Evolutionary conservation across 2,329 filamentous ascomycete genomes (phyloP).

Genomic region (Monilinia fructicola): DNA sequence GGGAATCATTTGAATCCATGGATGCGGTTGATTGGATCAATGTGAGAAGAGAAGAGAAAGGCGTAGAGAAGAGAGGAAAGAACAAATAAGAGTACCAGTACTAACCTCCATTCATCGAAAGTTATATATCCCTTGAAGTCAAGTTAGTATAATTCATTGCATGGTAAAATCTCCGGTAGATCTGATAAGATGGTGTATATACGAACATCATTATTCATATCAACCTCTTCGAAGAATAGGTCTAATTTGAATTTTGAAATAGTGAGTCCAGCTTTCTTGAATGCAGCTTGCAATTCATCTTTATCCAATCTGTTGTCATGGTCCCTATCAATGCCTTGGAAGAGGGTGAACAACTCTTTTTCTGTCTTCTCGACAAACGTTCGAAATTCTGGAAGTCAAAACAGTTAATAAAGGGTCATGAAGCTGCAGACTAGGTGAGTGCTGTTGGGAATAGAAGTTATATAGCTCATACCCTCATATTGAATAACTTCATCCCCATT

Average conservation of each 20-base stretch:
- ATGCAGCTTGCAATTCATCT: slow-evolving; percentile 76
- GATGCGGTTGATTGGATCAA: not conserved
- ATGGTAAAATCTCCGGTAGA: not conserved
- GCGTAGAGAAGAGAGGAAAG: too few relatives aligned
- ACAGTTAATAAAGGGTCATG: slow-evolving; percentile 21
- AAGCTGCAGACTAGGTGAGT: not conserved
- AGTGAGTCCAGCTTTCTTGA: slow-evolving; percentile 72
- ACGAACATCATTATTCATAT: slow-evolving; percentile 72
- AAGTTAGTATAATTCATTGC: slow-evolving; percentile 1
- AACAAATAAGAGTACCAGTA: not conserved
- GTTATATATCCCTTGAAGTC: slow-evolving; percentile 60
- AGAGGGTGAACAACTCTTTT: slow-evolving; percentile 75
- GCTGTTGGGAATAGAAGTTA: not conserved
- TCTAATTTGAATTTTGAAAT: slow-evolving; percentile 76
- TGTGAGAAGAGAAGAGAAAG: not conserved
- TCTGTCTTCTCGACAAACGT: slow-evolving; percentile 86
- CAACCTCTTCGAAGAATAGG: slow-evolving; percentile 86
- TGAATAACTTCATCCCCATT: slow-evolving; percentile 88
- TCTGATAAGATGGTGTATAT: not conserved
- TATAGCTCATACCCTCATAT: slow-evolving; percentile 69
- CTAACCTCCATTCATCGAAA: slow-evolving; percentile 96
- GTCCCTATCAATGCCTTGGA: slow-evolving; percentile 83
- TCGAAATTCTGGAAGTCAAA: slow-evolving; percentile 70
- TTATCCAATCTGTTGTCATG: slow-evolving; percentile 84
- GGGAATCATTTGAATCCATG: not conserved